Conservation (phyloP, 768 basidiomycete genomes). For the Myochromella boudieri region DNA sequence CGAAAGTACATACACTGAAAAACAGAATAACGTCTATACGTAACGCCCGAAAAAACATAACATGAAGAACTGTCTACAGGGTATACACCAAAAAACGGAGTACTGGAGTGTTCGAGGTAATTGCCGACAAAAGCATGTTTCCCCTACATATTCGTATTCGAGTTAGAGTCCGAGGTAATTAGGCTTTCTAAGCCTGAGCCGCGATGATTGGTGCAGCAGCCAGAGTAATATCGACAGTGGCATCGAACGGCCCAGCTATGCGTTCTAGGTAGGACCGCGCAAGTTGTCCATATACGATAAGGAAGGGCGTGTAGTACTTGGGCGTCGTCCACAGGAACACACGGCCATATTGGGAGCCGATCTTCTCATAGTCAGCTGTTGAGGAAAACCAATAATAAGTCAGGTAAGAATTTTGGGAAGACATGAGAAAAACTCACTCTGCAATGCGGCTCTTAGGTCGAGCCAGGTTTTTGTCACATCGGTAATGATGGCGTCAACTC, state of each 20-base stretch:
- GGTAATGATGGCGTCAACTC: slow-evolving; percentile 74
- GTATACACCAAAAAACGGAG: neutral
- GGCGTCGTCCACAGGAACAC: slow-evolving; percentile 74
- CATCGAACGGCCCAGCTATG: slow-evolving; percentile 55
- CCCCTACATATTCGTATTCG: too few species aligned
- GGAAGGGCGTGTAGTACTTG: slow-evolving; percentile 56
- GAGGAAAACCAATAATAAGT: slow-evolving; percentile 2
- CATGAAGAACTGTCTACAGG: neutral
- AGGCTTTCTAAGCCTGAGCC: slow-evolving; percentile 5
- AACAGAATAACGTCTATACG: neutral
- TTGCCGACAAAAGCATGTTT: too few species aligned
- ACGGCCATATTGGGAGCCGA: slow-evolving; percentile 59
- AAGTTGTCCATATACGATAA: slow-evolving; percentile 25
- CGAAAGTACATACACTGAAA: too few species aligned
- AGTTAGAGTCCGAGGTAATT: too few species aligned
- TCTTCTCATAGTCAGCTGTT: slow-evolving; percentile 70
- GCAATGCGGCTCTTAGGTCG: slow-evolving; percentile 56
- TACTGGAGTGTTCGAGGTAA: too few species aligned
- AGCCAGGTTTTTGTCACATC: slow-evolving; percentile 73
- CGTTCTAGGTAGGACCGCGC: slow-evolving; percentile 42
- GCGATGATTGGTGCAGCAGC: slow-evolving; percentile 6
- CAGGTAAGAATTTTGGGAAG: neutral
- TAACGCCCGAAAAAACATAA: too few species aligned
- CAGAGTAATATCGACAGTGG: slow-evolving; percentile 4
- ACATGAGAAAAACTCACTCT: slow-evolving; percentile 39